These are phyloP conservation scores for Fusarium lyarnte DNA, from an alignment of 2,329 filamentous ascomycete species.

Conservation along the genomic window DNA sequence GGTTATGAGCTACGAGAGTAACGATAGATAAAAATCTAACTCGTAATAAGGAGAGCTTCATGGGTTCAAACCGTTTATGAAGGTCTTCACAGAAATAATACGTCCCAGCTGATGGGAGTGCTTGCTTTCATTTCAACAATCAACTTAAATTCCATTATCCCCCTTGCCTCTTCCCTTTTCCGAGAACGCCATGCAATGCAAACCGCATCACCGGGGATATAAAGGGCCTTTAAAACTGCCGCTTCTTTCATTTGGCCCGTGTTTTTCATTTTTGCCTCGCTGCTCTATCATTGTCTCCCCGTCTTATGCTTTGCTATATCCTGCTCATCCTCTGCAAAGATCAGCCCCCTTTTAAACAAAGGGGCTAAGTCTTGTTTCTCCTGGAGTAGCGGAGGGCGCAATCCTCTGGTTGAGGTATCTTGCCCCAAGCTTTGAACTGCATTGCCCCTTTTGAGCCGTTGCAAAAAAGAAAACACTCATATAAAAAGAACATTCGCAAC, in stretches of 20 bases:
- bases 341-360: conserved; percentile 13
- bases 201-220: conserved; percentile 51
- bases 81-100: conserved; percentile 5
- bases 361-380: neutral
- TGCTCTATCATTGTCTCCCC: conserved; percentile 29
- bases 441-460: conserved; percentile 37
- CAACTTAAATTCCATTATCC: conserved; percentile 47
- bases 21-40: conserved; percentile 21
- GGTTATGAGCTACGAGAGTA: conserved; percentile 33
- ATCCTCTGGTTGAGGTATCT: conserved; percentile 24
- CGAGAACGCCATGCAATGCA: conserved; percentile 53
- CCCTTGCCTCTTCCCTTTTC: conserved; percentile 46
- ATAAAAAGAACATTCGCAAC: conserved; percentile 19
- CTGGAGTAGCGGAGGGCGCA: conserved; percentile 35
- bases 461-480: conserved; percentile 37
- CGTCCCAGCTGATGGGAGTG: conserved; percentile 24
- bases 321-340: conserved; percentile 12
- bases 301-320: conserved; percentile 24
- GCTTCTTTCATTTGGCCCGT: conserved; percentile 27
- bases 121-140: conserved; percentile 45
- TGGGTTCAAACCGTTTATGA: neutral
- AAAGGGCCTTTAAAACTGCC: conserved; percentile 38
- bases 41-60: neutral
- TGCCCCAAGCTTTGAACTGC: conserved; percentile 25
- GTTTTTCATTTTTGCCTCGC: conserved; percentile 23